These are phyloP conservation scores for Candida labiduridarum DNA, from an alignment of 1,139 yeast genomes.

Conservation along the genomic window DNA sequence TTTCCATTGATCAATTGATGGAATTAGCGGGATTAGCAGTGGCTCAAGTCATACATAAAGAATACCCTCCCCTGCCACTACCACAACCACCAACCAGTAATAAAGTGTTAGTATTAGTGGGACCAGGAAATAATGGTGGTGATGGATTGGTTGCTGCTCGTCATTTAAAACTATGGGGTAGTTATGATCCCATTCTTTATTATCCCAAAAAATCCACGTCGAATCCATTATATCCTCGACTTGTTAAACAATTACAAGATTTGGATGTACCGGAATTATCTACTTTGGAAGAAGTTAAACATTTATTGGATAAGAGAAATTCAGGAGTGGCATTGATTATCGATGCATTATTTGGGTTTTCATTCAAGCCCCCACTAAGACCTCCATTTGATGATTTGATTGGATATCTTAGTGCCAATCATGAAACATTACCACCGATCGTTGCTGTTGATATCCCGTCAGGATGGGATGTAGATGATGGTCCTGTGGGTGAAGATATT, in stretches of 20 bases:
- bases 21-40: constrained; percentile 95
- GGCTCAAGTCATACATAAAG: constrained; percentile 77
- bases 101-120: constrained; percentile 70
- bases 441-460: constrained; percentile 91
- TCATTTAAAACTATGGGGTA: constrained; percentile 74
- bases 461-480: constrained; percentile 95
- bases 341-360: constrained; percentile 91
- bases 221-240: constrained; percentile 42
- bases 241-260: constrained; percentile 61
- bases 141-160: constrained; percentile 97
- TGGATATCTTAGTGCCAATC: constrained; percentile 38
- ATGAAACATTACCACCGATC: constrained; percentile 51
- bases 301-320: constrained; percentile 21
- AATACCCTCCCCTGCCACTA: constrained; percentile 58
- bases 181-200: constrained; percentile 69
- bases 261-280: constrained; percentile 51
- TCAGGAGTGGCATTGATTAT: constrained; percentile 44
- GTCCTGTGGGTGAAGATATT: constrained; percentile 56
- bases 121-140: constrained; percentile 97
- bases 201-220: constrained; percentile 63
- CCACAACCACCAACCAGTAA: constrained; percentile 11
- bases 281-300: constrained; percentile 37
- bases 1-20: constrained; percentile 92
- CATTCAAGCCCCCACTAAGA: constrained; percentile 87
- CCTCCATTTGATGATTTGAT: constrained; percentile 73